Conservation (phyloP, 2,329 filamentous ascomycete genomes). For the Lachnellula hyalina region DNA sequence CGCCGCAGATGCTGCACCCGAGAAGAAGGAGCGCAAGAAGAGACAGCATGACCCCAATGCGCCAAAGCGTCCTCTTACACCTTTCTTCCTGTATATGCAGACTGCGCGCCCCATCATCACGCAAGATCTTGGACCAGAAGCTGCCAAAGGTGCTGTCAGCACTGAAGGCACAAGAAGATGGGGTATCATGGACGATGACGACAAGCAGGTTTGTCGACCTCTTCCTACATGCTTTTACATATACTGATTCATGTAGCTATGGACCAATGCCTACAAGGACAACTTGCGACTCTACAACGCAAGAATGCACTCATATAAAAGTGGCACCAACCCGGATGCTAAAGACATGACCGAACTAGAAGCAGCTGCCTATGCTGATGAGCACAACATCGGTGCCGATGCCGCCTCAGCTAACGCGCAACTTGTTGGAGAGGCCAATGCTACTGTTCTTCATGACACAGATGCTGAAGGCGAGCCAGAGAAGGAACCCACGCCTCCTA, state of each 20-base stretch:
- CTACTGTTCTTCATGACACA: conserved; percentile 17
- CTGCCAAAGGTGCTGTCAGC: conserved; percentile 80
- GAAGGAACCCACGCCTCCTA: conserved; percentile 38
- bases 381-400: conserved; percentile 49
- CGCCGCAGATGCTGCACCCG: conserved; percentile 47
- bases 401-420: conserved; percentile 27
- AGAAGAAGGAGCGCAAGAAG: conserved; percentile 89
- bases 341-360: conserved; percentile 58
- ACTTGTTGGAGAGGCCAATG: conserved; percentile 48
- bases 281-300: conserved; percentile 62
- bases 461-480: conserved; percentile 39
- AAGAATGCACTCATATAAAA: conserved; percentile 60
- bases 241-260: conserved; percentile 32
- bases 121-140: conserved; percentile 66
- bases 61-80: conserved; percentile 87
- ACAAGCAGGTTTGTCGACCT: conserved; percentile 54
- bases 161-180: conserved; percentile 83
- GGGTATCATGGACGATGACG: conserved; percentile 66
- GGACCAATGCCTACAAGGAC: conserved; percentile 64
- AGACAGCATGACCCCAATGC: conserved; percentile 84
- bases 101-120: conserved; percentile 79
- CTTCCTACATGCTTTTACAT: not conserved
- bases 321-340: conserved; percentile 47
- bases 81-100: conserved; percentile 93
- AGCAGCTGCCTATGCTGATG: conserved; percentile 55